Evolutionary conservation across 352 stramenopile genomes (phyloP), one percentile per base, ranked within the genome.

Genomic region (Phytophthora constricta): DNA sequence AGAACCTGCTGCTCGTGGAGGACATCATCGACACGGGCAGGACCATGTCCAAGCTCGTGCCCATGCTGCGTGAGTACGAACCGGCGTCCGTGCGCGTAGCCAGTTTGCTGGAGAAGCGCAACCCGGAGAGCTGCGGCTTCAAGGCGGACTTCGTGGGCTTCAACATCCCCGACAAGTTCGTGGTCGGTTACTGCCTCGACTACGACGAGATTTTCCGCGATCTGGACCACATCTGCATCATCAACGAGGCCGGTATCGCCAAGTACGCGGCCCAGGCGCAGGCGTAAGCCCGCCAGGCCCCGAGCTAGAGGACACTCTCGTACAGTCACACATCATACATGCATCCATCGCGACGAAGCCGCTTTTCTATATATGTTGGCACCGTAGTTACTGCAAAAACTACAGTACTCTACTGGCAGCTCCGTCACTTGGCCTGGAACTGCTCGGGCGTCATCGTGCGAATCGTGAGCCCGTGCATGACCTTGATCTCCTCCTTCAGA

Each of bases 1-100:
- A 94, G 67, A 77, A 98, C 68, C 79, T 99, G 50, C 74, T 99
- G 42, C 74, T 99, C 8, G 91, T 99, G 7, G 97, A 99, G 76
- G 97, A 99, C 77, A 99, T 99, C 73, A 96, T 99, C 60, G 97
- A 99, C 82, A 98, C 97, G 52, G 97, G 97, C 74, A 92, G 86
- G 34, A 99, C 96, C 34, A 97, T 99, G 84, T 67, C 79, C 49
- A 87, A 97, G 68, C 82, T 98, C 50, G 76, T 98, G 33, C 93
- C 94, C 34, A 72, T 93, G 48, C 78, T 99, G 25, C 59, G 90
- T 60, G 70, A 87, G 63, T 82, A 89, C 68, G 86, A 82, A 28
- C 88, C 90, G 10, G 84, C 82, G 37, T 97, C 90, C 13, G 68
- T 99, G 37, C 80, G 91, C 57, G 92, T 98, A 26, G 89, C 86